A percentile compares a stretch with the other conserved stretches of the same genome.
Evolutionary conservation across 2,329 filamentous ascomycete genomes (phyloP).

Genomic region (Lachnellula arida): DNA sequence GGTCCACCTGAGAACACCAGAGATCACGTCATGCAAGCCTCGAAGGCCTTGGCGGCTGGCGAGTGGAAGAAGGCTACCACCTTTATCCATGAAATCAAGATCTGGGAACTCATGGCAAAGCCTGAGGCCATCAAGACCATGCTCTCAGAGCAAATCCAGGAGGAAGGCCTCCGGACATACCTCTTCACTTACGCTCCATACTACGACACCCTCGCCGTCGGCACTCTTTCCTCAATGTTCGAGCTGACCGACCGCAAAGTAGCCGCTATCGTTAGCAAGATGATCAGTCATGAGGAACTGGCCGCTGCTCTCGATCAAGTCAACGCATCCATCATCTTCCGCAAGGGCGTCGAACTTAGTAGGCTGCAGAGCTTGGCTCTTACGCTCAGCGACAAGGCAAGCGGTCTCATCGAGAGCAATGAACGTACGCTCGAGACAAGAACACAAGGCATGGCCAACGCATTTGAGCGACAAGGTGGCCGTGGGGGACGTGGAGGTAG

Average conservation of each 20-base stretch:
- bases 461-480: slow-evolving; percentile 88
- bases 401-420: slow-evolving; percentile 91
- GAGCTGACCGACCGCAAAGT: slow-evolving; percentile 90
- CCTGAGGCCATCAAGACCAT: slow-evolving; percentile 91
- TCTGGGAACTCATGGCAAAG: slow-evolving; percentile 97
- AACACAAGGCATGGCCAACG: slow-evolving; percentile 91
- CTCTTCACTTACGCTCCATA: slow-evolving; percentile 99
- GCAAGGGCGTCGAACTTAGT: slow-evolving; percentile 97
- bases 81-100: slow-evolving; percentile 97
- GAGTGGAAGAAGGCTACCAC: slow-evolving; percentile 97
- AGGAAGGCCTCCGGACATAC: slow-evolving; percentile 95
- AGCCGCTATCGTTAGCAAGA: slow-evolving; percentile 92
- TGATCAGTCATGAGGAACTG: slow-evolving; percentile 99
- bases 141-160: slow-evolving; percentile 97
- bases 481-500: slow-evolving; percentile 65
- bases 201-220: slow-evolving; percentile 91
- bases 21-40: slow-evolving; percentile 98
- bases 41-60: slow-evolving; percentile 90
- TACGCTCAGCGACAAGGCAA: slow-evolving; percentile 93
- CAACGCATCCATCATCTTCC: slow-evolving; percentile 95
- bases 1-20: slow-evolving; percentile 97
- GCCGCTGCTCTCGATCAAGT: slow-evolving; percentile 96
- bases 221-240: slow-evolving; percentile 88
- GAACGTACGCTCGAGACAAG: slow-evolving; percentile 96
- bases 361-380: slow-evolving; percentile 92